phyloP scores from a whole-genome alignment of 2,329 filamentous ascomycete species.

The Stemphylium vesicarium region DNA sequence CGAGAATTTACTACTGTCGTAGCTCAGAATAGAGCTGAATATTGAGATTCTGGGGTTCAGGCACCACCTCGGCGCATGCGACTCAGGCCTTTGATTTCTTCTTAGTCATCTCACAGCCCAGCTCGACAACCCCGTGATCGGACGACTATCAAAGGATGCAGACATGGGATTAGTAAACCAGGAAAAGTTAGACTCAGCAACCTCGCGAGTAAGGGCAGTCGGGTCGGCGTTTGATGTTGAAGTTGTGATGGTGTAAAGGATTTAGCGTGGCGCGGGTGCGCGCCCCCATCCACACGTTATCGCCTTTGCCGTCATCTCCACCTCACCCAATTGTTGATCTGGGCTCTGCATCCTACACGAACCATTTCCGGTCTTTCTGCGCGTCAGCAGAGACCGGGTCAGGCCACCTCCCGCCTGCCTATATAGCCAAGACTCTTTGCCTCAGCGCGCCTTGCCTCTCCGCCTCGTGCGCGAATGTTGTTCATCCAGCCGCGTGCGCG shows the following conservation, averaged over 20 bases:
- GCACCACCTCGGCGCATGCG: slow-evolving; percentile 1
- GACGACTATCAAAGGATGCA: neutral
- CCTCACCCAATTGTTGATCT: neutral
- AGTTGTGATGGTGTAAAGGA: slow-evolving; percentile 8
- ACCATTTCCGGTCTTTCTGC: slow-evolving; percentile 1
- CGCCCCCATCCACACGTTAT: slow-evolving; percentile 8
- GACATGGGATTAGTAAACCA: neutral
- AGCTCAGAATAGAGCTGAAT: neutral
- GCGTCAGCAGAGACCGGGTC: neutral
- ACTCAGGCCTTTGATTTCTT: neutral
- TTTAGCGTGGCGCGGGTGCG: slow-evolving; percentile 4
- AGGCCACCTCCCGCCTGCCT: slow-evolving; percentile 3
- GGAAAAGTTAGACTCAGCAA: neutral
- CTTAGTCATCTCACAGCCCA: neutral
- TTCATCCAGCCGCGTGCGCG: slow-evolving; percentile 10
- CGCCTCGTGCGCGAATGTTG: slow-evolving; percentile 3
- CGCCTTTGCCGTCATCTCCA: slow-evolving; percentile 9
- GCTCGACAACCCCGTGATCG: neutral
- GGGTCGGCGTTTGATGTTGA: slow-evolving; percentile 1
- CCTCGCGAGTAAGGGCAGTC: slow-evolving; percentile 1
- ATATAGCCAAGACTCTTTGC: slow-evolving; percentile 6
- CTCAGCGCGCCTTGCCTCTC: neutral
- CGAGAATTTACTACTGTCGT: neutral
- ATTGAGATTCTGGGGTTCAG: neutral
- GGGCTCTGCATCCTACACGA: neutral